phyloP scores from a whole-genome alignment of 106 monocot species.

The Acanthochlamys bracteata region DNA sequence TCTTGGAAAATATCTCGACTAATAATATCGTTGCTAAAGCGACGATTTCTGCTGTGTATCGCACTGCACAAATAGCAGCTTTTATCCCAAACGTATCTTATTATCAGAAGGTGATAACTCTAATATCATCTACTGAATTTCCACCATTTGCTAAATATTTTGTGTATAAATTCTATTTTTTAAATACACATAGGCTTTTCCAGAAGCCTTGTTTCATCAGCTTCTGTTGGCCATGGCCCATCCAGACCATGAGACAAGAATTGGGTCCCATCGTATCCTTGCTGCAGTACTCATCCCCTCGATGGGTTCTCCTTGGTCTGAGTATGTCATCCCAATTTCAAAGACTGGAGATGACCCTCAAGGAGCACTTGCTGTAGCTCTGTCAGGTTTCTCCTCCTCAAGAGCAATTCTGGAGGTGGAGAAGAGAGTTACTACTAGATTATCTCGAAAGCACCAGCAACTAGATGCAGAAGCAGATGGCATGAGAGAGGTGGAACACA shows the following conservation, averaged over 20 bases:
- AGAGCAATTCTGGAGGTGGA: conserved; percentile 12
- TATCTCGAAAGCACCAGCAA: conserved; percentile 2
- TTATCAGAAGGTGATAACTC: conserved; percentile 49
- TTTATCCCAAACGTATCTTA: conserved; percentile 71
- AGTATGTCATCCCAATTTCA: conserved; percentile 23
- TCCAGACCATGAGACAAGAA: conserved; percentile 64
- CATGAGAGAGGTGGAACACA: conserved; percentile 10
- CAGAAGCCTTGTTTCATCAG: conserved; percentile 93
- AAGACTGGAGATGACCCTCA: conserved; percentile 23
- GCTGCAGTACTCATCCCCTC: conserved; percentile 57
- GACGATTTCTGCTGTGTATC: conserved; percentile 79
- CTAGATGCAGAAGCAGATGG: conserved; percentile 8
- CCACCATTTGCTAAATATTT: too few species aligned
- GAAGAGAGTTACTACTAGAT: conserved; percentile 3
- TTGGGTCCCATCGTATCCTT: conserved; percentile 76
- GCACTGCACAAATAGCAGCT: conserved; percentile 82
- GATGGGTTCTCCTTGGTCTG: conserved; percentile 47
- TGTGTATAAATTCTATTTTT: too few species aligned
- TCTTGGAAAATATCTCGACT: conserved; percentile 68
- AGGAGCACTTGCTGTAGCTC: conserved; percentile 35
- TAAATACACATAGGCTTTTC: conserved; percentile 68
- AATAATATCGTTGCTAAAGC: conserved; percentile 45
- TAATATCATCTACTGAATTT: background rate
- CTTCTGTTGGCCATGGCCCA: conserved; percentile 80
- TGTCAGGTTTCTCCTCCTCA: conserved; percentile 48